Percentiles rank a stretch among this genome's conserved stretches.
These are phyloP conservation scores for Cucurbita pepo DNA, from an alignment of 306 rosid genomes.

Conservation along the genomic window DNA sequence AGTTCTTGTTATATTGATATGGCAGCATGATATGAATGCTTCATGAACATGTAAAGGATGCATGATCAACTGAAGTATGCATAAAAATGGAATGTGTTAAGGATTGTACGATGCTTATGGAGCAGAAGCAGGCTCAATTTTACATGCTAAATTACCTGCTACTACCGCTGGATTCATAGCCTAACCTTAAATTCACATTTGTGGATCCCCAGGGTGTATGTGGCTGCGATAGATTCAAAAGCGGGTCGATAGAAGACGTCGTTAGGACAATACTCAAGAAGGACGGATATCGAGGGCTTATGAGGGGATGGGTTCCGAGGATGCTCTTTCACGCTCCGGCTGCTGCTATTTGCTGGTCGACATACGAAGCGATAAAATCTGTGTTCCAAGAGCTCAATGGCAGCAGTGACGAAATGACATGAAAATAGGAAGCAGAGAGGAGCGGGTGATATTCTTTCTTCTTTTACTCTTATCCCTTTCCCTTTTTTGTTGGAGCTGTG, in stretches of 20 bases:
- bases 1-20: too few species aligned
- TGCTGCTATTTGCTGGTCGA: constrained; percentile 96
- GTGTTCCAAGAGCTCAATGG: constrained; percentile 52
- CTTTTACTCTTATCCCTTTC: neutral
- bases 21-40: too few species aligned
- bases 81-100: neutral
- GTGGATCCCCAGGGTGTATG: constrained; percentile 57
- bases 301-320: constrained; percentile 95
- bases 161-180: neutral
- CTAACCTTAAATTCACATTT: neutral
- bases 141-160: neutral
- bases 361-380: constrained; percentile 78
- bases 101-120: neutral
- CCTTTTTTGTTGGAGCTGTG: neutral
- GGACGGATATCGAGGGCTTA: constrained; percentile 76
- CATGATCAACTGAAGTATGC: neutral
- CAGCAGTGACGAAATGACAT: constrained; percentile 25
- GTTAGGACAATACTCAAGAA: constrained; percentile 49
- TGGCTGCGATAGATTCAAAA: constrained; percentile 86
- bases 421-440: neutral
- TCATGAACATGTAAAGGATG: neutral
- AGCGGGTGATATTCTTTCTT: neutral
- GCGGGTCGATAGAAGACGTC: constrained; percentile 66
- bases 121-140: neutral
- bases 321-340: constrained; percentile 98